Conservation (phyloP, 2,329 filamentous ascomycete genomes). For the Chrysosporium queenslandicum region DNA sequence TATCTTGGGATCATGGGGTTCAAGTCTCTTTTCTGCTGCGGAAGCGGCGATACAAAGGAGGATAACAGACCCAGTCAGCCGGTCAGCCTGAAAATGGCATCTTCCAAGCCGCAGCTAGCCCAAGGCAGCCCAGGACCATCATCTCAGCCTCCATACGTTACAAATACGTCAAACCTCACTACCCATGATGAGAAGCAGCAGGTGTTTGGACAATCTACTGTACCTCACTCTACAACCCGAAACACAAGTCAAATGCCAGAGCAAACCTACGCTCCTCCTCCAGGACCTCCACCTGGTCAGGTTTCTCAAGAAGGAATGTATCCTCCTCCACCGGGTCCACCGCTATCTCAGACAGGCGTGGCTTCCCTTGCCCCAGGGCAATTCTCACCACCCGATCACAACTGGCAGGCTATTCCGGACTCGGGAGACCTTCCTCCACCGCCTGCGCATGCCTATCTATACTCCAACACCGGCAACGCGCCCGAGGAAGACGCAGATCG, state of each 20-base stretch:
- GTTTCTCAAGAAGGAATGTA: background rate
- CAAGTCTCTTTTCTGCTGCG: background rate
- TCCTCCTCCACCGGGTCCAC: slow-evolving; percentile 10
- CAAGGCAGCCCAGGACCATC: background rate
- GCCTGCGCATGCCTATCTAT: slow-evolving; percentile 44
- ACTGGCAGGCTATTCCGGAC: slow-evolving; percentile 53
- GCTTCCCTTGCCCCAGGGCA: slow-evolving; percentile 20
- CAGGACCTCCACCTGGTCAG: slow-evolving; percentile 24
- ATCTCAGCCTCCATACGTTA: background rate
- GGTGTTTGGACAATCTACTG: slow-evolving; percentile 9
- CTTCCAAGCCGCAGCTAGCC: background rate
- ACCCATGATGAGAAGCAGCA: slow-evolving; percentile 14
- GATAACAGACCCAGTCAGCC: slow-evolving; percentile 7
- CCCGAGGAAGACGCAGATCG: slow-evolving; percentile 44
- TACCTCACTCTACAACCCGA: background rate
- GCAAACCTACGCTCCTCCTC: slow-evolving; percentile 14
- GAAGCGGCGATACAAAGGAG: background rate
- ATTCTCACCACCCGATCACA: slow-evolving; percentile 48
- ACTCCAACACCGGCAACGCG: slow-evolving; percentile 50
- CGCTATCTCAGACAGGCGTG: slow-evolving; percentile 4
- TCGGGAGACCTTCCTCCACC: slow-evolving; percentile 51
- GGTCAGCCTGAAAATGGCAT: background rate
- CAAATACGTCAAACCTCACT: slow-evolving; percentile 5
- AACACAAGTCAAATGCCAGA: slow-evolving; percentile 3
- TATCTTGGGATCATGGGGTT: background rate